Conservation (phyloP, 352 stramenopile genomes). For the Phytophthora cactorum region DNA sequence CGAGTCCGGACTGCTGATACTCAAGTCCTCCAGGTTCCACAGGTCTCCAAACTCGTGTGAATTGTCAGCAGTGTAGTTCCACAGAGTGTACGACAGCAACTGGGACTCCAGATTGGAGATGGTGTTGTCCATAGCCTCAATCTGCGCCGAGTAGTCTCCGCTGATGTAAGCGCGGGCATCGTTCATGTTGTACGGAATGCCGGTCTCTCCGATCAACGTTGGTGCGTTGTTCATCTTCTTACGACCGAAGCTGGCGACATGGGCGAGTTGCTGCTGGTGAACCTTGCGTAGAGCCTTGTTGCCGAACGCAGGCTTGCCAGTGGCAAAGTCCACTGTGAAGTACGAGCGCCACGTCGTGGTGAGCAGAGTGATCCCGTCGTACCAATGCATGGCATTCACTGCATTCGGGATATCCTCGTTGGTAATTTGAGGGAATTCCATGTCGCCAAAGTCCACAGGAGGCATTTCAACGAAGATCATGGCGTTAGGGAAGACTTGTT, state of each 20-base stretch:
- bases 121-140: conserved; percentile 66
- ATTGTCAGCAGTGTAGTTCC: conserved; percentile 88
- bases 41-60: conserved; percentile 70
- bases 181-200: conserved; percentile 68
- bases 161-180: conserved; percentile 43
- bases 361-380: conserved; percentile 89
- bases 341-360: conserved; percentile 65
- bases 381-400: conserved; percentile 91
- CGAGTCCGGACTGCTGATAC: conserved; percentile 65
- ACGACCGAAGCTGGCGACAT: conserved; percentile 54
- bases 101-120: conserved; percentile 65
- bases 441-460: conserved; percentile 60
- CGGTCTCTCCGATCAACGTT: conserved; percentile 66
- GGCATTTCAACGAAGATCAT: conserved; percentile 86
- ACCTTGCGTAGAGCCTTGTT: conserved; percentile 51
- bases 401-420: conserved; percentile 52
- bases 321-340: conserved; percentile 70
- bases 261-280: conserved; percentile 61
- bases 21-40: conserved; percentile 89
- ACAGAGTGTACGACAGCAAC: conserved; percentile 83
- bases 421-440: conserved; percentile 62
- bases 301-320: conserved; percentile 65
- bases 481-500: conserved; percentile 50
- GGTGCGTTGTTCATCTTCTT: conserved; percentile 48
- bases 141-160: conserved; percentile 53